These are phyloP conservation scores for Panellus pusillus DNA, from an alignment of 768 basidiomycete species.

Conservation along the genomic window DNA sequence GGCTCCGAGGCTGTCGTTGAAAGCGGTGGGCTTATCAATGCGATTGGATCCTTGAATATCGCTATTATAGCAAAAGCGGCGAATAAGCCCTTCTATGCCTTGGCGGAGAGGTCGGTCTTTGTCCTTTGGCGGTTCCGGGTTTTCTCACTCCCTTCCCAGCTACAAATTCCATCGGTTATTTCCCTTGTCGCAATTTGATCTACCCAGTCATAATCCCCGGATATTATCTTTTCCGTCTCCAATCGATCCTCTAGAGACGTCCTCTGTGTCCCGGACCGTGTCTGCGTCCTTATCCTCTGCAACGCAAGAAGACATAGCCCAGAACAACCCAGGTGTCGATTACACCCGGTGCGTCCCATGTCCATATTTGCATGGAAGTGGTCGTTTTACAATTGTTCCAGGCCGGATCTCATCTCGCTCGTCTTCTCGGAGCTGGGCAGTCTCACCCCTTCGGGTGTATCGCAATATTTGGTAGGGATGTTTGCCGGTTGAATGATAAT, in stretches of 20 bases:
- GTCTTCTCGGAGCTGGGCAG: conserved; percentile 95
- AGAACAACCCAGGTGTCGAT: conserved; percentile 88
- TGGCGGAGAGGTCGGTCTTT: conserved; percentile 76
- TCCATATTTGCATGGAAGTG: not conserved
- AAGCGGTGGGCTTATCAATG: conserved; percentile 89
- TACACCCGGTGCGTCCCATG: conserved; percentile 72
- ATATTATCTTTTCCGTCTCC: conserved; percentile 69
- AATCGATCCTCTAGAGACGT: conserved; percentile 13
- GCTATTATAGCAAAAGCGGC: conserved; percentile 93
- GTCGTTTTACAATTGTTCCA: conserved; percentile 31
- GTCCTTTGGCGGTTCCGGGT: conserved; percentile 22
- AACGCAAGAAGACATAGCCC: conserved; percentile 78
- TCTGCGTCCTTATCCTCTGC: conserved; percentile 43
- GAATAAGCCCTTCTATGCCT: conserved; percentile 94
- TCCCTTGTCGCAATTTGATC: conserved; percentile 88
- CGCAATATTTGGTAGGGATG: conserved; percentile 87
- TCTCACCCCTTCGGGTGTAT: conserved; percentile 57
- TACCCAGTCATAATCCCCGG: conserved; percentile 76
- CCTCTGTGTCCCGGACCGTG: conserved; percentile 12
- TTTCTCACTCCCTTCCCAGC: conserved; percentile 41
- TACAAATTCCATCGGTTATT: conserved; percentile 98
- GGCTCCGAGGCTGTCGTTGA: conserved; percentile 99
- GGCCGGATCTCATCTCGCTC: conserved; percentile 90
- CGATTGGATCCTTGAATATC: conserved; percentile 94
- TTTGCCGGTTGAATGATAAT: conserved; percentile 40